Base-by-base conservation (phyloP, 306 rosid species). In the Vicia sativa region DNA sequence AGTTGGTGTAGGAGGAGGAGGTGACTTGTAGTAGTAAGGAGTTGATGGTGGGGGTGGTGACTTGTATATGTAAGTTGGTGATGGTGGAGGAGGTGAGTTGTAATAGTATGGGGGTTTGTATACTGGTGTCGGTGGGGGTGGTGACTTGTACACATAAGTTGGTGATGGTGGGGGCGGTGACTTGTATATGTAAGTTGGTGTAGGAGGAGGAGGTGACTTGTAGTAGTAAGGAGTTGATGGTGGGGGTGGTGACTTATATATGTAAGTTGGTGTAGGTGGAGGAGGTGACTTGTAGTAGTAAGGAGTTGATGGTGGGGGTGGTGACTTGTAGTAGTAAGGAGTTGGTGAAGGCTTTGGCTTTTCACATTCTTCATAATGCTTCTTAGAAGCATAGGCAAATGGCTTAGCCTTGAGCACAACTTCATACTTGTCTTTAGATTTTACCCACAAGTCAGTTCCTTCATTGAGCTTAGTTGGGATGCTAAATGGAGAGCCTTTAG, bases 381-480 rank as follows among this genome's bases (percentile, higher is more conserved):
- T 84, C 83, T 87, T 87, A 0, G 98, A 80, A 56, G 93, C 96
- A 77, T 87, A 92, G 7, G 96, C 98, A 73, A 92, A 92, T 53
- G 96, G 85, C 74, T 80, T 84, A 11, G 96, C 86, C 6, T 26
- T 18, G 31, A 92, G 85, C 53, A 92, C 98, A 60, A 89, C 91
- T 77, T 86, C 93, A 12, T 85, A 25, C n/a, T 86, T 44, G 55
- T 83, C 74, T 80, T 86, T 78, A n/a, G 98, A 92, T 63, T 92
- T 87, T 26, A 92, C 80, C 73, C 62, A 80, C 70, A 92, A 76
- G 7, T 71, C 57, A 5, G 96, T 73, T 44, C 96, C 98, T 70
- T 73, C 79, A 1, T 87, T 80, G 2, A 78, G 69, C 74, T 77
- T 77, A 2, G 96, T 89, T 1, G 98, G 88, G n/a, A 92, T 79